Evolutionary conservation across 192 early-diverging fungal species (phyloP).

Genomic region (Chytriomyces sp.): DNA sequence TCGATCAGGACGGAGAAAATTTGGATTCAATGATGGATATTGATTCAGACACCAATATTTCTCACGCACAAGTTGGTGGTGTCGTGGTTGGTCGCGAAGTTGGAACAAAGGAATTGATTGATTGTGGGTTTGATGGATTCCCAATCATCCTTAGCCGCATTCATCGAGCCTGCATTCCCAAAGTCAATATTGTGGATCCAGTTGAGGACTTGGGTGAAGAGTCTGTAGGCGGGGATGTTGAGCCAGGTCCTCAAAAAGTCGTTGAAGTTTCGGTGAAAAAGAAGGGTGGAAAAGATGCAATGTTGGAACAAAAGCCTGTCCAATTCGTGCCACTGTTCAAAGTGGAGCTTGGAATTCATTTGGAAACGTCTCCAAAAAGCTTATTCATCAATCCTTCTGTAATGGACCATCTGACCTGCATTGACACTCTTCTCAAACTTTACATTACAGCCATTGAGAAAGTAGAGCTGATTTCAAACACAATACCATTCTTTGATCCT

Average conservation of each 20-base stretch:
- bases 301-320: not conserved
- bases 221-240: not conserved
- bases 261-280: conserved; percentile 7
- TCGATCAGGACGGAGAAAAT: conserved; percentile 20
- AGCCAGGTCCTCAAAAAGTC: not conserved
- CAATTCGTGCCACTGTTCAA: conserved; percentile 49
- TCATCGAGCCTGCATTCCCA: conserved; percentile 25
- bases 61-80: conserved; percentile 43
- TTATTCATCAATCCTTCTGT: conserved; percentile 54
- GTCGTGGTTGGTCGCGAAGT: conserved; percentile 46
- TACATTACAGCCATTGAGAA: conserved; percentile 51
- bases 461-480: conserved; percentile 49
- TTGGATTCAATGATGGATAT: conserved; percentile 10
- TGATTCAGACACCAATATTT: not conserved
- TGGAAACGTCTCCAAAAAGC: conserved; percentile 16
- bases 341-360: conserved; percentile 47
- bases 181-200: conserved; percentile 36
- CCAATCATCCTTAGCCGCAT: conserved; percentile 37
- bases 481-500: conserved; percentile 55
- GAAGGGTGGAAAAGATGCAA: conserved; percentile 5
- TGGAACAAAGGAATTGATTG: conserved; percentile 41
- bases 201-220: conserved; percentile 39
- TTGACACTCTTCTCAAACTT: conserved; percentile 52
- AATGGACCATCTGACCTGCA: conserved; percentile 44
- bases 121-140: conserved; percentile 45